phyloP scores from a whole-genome alignment of 306 rosid species.

The Lupinus albus region DNA sequence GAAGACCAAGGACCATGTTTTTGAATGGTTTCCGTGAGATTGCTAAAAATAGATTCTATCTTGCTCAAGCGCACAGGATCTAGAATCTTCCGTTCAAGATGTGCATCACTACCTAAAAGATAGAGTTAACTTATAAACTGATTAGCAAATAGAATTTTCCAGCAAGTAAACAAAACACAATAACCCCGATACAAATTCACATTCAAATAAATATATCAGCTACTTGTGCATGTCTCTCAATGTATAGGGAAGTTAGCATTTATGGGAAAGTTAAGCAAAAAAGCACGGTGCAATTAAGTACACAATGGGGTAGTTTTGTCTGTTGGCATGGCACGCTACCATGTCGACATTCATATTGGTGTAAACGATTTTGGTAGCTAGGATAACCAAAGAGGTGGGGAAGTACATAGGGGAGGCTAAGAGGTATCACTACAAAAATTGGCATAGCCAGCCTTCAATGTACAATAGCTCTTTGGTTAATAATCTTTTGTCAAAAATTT shows the following conservation, averaged over 20 bases:
- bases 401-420: background rate
- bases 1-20: conserved; percentile 80
- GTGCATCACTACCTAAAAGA: conserved; percentile 67
- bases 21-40: conserved; percentile 59
- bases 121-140: conserved; percentile 30
- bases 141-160: conserved; percentile 2
- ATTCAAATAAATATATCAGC: conserved; percentile 5
- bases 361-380: conserved; percentile 4
- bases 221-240: conserved; percentile 6
- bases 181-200: background rate
- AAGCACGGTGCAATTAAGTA: background rate
- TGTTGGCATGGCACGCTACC: background rate
- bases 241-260: conserved; percentile 9
- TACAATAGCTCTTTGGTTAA: background rate
- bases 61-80: conserved; percentile 65
- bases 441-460: conserved; percentile 2
- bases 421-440: background rate
- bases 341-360: conserved; percentile 10
- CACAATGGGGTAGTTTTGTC: background rate
- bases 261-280: background rate
- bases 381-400: conserved; percentile 3
- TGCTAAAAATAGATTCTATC: conserved; percentile 54
- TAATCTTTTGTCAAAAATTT: background rate
- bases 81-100: conserved; percentile 63
- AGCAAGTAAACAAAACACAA: conserved; percentile 11